Conservation (phyloP, 2,329 filamentous ascomycete species). For the Aspergillus phoenicis region DNA sequence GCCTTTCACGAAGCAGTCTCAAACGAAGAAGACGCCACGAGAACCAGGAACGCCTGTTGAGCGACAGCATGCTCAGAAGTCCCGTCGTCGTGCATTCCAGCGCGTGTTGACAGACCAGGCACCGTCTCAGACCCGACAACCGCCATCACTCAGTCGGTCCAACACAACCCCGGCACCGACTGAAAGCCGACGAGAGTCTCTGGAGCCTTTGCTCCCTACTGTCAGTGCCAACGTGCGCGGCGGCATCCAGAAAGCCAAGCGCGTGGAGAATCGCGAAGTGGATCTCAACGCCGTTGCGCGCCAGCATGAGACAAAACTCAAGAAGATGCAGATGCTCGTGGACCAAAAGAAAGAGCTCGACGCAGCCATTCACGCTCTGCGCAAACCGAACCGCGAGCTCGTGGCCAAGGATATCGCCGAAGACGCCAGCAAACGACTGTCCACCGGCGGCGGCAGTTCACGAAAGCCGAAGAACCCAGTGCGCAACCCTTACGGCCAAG, state of each 20-base stretch:
- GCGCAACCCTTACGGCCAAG: constrained; percentile 44
- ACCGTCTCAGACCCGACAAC: constrained; percentile 32
- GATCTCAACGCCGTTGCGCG: constrained; percentile 50
- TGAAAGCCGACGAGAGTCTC: constrained; percentile 44
- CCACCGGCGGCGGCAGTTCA: constrained; percentile 33
- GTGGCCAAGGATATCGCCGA: constrained; percentile 50
- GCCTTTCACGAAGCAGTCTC: constrained; percentile 35
- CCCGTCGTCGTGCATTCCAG: constrained; percentile 45
- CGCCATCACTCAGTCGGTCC: constrained; percentile 45
- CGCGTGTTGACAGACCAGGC: constrained; percentile 50
- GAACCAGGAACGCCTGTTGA: constrained; percentile 38
- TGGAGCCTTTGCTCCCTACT: constrained; percentile 43
- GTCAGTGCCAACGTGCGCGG: constrained; percentile 42
- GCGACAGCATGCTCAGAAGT: constrained; percentile 30
- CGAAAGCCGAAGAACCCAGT: constrained; percentile 46
- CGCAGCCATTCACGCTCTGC: constrained; percentile 50
- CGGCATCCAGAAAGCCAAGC: constrained; percentile 49
- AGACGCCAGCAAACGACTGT: constrained; percentile 41
- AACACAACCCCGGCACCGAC: constrained; percentile 46
- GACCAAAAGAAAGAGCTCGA: constrained; percentile 53
- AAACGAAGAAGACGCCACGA: constrained; percentile 31
- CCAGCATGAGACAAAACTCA: constrained; percentile 49
- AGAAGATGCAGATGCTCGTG: constrained; percentile 48
- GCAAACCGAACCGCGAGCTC: constrained; percentile 51
- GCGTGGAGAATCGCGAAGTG: constrained; percentile 52